Evolutionary conservation across 1,284 basidiomycete genomes (phyloP).

Genomic region (Chalciporus sp.): DNA sequence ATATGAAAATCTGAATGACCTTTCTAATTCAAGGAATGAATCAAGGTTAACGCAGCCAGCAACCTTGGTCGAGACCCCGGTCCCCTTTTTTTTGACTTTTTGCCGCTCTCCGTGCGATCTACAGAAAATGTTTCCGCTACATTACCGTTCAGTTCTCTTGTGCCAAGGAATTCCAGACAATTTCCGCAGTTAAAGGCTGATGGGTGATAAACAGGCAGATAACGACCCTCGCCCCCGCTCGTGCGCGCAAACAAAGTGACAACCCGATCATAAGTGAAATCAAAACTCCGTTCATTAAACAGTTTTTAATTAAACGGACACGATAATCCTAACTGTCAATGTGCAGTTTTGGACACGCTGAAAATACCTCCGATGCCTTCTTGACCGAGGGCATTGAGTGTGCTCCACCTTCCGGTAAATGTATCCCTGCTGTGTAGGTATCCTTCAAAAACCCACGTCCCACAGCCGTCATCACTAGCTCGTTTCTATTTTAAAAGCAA

Average conservation of each 20-base stretch:
- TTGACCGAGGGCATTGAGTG: constrained; percentile 22
- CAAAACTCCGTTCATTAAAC: constrained; percentile 31
- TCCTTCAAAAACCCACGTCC: constrained; percentile 39
- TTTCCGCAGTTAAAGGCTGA: constrained; percentile 30
- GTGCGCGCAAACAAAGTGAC: not conserved
- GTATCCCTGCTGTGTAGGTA: constrained; percentile 30
- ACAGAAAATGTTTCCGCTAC: constrained; percentile 7
- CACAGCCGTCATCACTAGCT: constrained; percentile 31
- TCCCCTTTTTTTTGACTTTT: constrained; percentile 4
- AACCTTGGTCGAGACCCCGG: constrained; percentile 10
- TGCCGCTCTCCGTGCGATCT: constrained; percentile 21
- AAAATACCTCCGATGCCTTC: constrained; percentile 52
- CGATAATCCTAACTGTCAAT: constrained; percentile 28
- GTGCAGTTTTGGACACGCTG: constrained; percentile 47
- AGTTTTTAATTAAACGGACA: constrained; percentile 25
- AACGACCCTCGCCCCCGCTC: not conserved
- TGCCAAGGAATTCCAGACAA: constrained; percentile 21
- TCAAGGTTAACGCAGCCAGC: constrained; percentile 29
- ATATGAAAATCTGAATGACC: constrained; percentile 10
- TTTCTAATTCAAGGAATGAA: constrained; percentile 24
- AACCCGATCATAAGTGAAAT: constrained; percentile 8
- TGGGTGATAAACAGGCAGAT: constrained; percentile 7
- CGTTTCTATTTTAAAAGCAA: constrained; percentile 27
- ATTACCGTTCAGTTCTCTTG: constrained; percentile 14
- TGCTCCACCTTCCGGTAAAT: constrained; percentile 32